Evolutionary conservation across 2,329 filamentous ascomycete genomes (phyloP).

Genomic region (Trichoderma pleuroti): DNA sequence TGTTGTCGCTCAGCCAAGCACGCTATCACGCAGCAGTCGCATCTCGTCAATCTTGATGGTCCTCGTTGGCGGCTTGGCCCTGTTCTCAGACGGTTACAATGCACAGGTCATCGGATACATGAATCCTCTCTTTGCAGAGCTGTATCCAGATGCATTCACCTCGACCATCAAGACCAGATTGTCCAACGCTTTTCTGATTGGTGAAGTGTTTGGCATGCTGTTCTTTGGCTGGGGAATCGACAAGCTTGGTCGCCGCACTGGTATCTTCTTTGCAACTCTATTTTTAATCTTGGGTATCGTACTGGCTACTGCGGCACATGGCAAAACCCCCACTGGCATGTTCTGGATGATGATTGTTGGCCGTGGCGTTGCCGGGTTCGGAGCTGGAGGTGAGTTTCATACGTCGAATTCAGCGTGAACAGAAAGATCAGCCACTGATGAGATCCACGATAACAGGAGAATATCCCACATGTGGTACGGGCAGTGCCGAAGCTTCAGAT

Average conservation of each 20-base stretch:
- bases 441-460: slow-evolving; percentile 23
- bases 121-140: slow-evolving; percentile 30
- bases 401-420: not conserved
- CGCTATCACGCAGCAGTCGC: not conserved
- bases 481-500: slow-evolving; percentile 30
- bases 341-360: slow-evolving; percentile 50
- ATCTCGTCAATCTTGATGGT: slow-evolving; percentile 20
- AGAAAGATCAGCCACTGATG: not conserved
- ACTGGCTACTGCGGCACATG: slow-evolving; percentile 42
- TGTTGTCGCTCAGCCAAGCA: not conserved
- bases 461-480: slow-evolving; percentile 30
- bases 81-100: slow-evolving; percentile 36
- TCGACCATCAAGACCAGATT: slow-evolving; percentile 36
- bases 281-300: slow-evolving; percentile 46
- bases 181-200: slow-evolving; percentile 39
- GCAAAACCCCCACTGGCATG: slow-evolving; percentile 42
- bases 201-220: slow-evolving; percentile 41
- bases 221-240: slow-evolving; percentile 43
- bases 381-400: slow-evolving; percentile 30
- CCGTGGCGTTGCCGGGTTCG: slow-evolving; percentile 46
- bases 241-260: slow-evolving; percentile 43
- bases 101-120: slow-evolving; percentile 34
- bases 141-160: slow-evolving; percentile 34
- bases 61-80: slow-evolving; percentile 30
- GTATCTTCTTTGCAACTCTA: slow-evolving; percentile 43